Evolutionary conservation across 441 rosid species (phyloP).

Genomic region (Gossypium gossypioides): DNA sequence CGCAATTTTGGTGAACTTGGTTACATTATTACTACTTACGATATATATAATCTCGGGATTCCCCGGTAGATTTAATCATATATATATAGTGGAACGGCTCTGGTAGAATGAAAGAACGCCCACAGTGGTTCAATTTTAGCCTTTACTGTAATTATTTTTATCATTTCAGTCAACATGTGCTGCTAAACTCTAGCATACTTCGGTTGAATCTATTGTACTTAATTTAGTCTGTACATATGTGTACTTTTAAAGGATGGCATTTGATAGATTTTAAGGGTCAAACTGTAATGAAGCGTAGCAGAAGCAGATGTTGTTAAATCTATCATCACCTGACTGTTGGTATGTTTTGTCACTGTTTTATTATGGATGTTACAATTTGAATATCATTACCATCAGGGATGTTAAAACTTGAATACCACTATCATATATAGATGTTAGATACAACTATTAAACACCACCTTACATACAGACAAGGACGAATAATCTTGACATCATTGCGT

Average conservation of each 20-base stretch:
- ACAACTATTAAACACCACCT: not conserved
- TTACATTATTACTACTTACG: not conserved
- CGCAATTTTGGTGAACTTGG: conserved; percentile 17
- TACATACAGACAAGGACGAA: not conserved
- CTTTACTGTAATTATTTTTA: not conserved
- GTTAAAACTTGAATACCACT: not conserved
- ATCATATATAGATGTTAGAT: not conserved
- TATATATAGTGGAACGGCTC: not conserved
- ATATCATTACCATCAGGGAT: not conserved
- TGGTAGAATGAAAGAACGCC: not conserved
- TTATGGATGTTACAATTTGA: not conserved
- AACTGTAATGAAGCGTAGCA: not conserved
- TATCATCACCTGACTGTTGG: not conserved
- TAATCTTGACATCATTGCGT: not conserved
- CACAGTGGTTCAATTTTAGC: not conserved
- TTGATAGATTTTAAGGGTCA: not conserved
- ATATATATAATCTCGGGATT: not conserved
- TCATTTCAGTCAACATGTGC: not conserved
- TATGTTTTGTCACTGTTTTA: not conserved
- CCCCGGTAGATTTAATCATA: conserved; percentile 6
- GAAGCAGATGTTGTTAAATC: not conserved
- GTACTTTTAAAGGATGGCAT: not conserved
- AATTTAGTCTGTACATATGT: not conserved
- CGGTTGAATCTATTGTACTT: not conserved
- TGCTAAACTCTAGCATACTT: not conserved